Evolutionary conservation across 179 eudicot species (phyloP).

Genomic region (Patellifolia procumbens): DNA sequence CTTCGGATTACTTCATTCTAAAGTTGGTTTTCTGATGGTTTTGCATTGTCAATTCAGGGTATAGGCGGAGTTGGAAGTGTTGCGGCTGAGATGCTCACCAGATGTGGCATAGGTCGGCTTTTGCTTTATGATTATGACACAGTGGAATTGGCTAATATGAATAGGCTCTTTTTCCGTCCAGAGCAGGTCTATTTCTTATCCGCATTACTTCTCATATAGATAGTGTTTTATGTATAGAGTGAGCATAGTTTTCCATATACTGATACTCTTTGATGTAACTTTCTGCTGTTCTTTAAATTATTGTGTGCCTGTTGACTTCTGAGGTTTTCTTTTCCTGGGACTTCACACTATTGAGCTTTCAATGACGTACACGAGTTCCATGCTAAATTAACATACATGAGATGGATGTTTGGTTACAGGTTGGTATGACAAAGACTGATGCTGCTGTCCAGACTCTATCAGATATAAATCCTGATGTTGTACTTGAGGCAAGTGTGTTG

Average conservation of each 20-base stretch:
- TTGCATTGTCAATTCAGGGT: slow-evolving; percentile 18
- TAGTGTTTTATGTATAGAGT: not conserved
- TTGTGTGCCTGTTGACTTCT: not conserved
- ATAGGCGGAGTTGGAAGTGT: slow-evolving; percentile 99
- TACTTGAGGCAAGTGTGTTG: slow-evolving; percentile 69
- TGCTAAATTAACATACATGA: not conserved
- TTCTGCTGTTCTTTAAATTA: not conserved
- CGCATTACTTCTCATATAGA: not conserved
- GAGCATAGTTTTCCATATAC: not conserved
- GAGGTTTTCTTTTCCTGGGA: not conserved
- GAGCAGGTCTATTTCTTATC: slow-evolving; percentile 62
- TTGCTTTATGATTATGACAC: slow-evolving; percentile 96
- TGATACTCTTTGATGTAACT: not conserved
- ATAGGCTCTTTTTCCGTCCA: slow-evolving; percentile 95
- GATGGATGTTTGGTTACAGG: slow-evolving; percentile 40
- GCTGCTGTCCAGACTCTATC: slow-evolving; percentile 96
- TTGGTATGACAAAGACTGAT: slow-evolving; percentile 98
- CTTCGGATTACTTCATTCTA: too few relatives aligned
- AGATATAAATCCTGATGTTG: slow-evolving; percentile 96
- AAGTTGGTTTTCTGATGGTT: not conserved
- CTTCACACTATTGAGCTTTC: not conserved
- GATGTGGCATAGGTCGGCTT: slow-evolving; percentile 96
- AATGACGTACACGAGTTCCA: not conserved
- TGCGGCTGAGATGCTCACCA: slow-evolving; percentile 99
- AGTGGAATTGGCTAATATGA: slow-evolving; percentile 99